phyloP scores from a whole-genome alignment of 2,329 filamentous ascomycete genomes.

The Metarhizium rileyi region DNA sequence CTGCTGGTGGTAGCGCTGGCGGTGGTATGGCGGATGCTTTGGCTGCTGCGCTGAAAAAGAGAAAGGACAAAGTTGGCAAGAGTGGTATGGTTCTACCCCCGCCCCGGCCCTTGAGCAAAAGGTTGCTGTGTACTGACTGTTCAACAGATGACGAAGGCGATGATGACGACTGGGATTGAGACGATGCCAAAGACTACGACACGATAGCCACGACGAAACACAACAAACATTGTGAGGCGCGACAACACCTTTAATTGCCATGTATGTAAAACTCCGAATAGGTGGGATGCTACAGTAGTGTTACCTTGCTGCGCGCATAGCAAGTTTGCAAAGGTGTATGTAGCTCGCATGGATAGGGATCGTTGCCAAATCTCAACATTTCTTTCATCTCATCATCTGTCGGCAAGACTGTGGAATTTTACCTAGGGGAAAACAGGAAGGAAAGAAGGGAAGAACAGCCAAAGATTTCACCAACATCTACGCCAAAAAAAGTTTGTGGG shows the following conservation, averaged over 20 bases:
- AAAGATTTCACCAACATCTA: not conserved
- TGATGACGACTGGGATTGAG: conserved; percentile 59
- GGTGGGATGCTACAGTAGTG: not conserved
- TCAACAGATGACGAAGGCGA: conserved; percentile 63
- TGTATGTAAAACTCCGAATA: not conserved
- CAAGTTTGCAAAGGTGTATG: not conserved
- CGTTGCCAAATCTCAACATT: conserved; percentile 5
- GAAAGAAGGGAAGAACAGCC: not conserved
- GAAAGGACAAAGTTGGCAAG: conserved; percentile 89
- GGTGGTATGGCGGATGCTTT: conserved; percentile 74
- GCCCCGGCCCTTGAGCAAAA: not conserved
- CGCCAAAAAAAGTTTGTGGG: not conserved
- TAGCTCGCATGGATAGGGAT: conserved; percentile 4
- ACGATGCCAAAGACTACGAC: not conserved
- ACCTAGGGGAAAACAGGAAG: not conserved
- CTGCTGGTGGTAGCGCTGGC: conserved; percentile 46
- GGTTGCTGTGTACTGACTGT: conserved; percentile 5
- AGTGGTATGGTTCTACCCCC: conserved; percentile 61
- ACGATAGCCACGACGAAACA: not conserved
- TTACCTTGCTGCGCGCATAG: not conserved
- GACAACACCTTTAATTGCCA: not conserved
- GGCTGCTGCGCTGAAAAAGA: conserved; percentile 65
- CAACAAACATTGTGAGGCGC: not conserved
- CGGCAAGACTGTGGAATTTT: too few relatives aligned
- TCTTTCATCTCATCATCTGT: not conserved